Base-by-base conservation (phyloP, 225 moss, liverwort and hornwort genomes). In the Sphagnum contortum region DNA sequence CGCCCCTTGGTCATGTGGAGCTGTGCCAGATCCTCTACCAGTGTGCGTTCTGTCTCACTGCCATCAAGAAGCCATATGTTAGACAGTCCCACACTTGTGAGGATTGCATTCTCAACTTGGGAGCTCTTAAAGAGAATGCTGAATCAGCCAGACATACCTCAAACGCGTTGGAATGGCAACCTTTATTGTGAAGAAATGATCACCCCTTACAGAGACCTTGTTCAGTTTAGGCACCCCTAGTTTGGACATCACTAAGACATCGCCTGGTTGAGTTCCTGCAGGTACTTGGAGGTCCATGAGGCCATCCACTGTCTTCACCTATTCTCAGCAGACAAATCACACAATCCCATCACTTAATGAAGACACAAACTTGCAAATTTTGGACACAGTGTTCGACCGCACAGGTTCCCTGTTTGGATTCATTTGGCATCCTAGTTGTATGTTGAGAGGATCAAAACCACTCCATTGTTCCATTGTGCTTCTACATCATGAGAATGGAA, bases 231-330 rank as follows among this genome's bases (percentile, higher is more conserved):
- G 98, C 51, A 86, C 91, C 48, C 98, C 98, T 74, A 91, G 80
- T 74, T 91, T 98, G 55, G 89, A 76, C 59, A 98, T 83, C 66
- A 93, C 82, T 62, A 98, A 72, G 46, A 86, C 80, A 73, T 98
- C 98, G 59, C 89, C 91, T 66, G 98, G 93, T 86, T 98, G 98
- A 12, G 98, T 98, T 55, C 98, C 98, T 8, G 87, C 80, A 64
- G 98, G 93, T 68, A 98, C 79, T 79, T 88, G 73, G 70, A 98
- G 74, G 57, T 91, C 89, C 69, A 77, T 81, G 49, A 75, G 79
- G 65, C 98, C 93, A 74, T 98, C 91, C 66, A 98, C 93, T 45
- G 91, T 98, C 74, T 89, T 91, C 57, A 98, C 98, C 93, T 98
- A 78, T 69, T 13, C 52, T 52, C 52, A 6, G 29, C 29, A 29